Conservation (phyloP, 2,329 filamentous ascomycete genomes). For the Monosporascus sp. region DNA sequence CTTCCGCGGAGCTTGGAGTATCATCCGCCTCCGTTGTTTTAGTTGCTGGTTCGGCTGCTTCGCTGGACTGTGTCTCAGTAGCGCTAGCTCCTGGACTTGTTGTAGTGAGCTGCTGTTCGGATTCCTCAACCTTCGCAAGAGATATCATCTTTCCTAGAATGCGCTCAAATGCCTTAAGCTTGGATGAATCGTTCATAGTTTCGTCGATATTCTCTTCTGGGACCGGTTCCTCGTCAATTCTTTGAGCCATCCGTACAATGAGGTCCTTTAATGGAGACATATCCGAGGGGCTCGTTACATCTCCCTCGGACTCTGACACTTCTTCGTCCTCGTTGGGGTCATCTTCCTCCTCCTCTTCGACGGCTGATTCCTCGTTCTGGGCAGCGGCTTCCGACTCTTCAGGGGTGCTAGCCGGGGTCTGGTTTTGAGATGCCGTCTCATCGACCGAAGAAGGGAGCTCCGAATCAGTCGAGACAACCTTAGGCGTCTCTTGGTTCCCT, state of each 20-base stretch:
- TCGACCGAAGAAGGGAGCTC: constrained; percentile 1
- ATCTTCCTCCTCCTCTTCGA: constrained; percentile 11
- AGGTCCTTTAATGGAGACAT: constrained; percentile 36
- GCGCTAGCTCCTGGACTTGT: background rate
- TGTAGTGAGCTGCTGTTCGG: constrained; percentile 1
- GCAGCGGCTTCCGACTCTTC: constrained; percentile 16
- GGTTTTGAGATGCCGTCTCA: background rate
- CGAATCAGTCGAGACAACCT: background rate
- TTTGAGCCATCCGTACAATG: constrained; percentile 46
- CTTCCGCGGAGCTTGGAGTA: constrained; percentile 1
- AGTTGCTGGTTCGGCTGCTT: background rate
- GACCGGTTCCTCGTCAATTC: constrained; percentile 32
- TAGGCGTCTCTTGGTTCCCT: background rate
- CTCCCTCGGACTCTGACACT: constrained; percentile 11
- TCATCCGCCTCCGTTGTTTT: background rate
- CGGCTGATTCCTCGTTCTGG: constrained; percentile 21
- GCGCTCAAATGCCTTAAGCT: constrained; percentile 45
- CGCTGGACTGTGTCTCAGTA: background rate
- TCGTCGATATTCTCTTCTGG: constrained; percentile 19
- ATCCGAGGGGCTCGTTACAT: constrained; percentile 27
- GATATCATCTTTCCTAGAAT: constrained; percentile 46
- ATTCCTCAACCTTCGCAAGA: constrained; percentile 24
- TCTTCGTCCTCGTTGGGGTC: constrained; percentile 10
- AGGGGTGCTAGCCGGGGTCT: background rate
- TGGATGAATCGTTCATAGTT: constrained; percentile 27